Base-by-base conservation (phyloP, 2,329 filamentous ascomycete genomes). In the Colletotrichum incanum region DNA sequence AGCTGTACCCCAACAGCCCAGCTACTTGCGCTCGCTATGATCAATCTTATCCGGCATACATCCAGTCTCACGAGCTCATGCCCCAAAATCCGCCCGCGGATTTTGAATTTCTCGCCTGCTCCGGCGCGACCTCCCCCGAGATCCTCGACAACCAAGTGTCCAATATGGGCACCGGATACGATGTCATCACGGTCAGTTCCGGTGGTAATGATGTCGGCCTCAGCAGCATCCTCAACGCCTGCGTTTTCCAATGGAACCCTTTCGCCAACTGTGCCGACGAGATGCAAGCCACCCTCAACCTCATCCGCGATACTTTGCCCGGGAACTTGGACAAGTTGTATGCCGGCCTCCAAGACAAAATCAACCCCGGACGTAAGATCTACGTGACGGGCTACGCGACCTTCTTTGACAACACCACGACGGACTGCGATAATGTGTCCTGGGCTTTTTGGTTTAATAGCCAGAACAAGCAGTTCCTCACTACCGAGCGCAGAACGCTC, bases 191-290 rank as follows among this genome's bases (percentile, higher is more conserved):
- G 5, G 41, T 83, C 75, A 82, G 80, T 1, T 82, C 80, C 1
- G 81, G 81, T 31, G 82, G 82, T 2, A 84, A 84, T 58, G 81
- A 83, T 61, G 69, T 82, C 2, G 82, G 81, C 60, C 76, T 83
- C 8, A 66, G 73, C 31, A 64, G 12, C 11, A 66, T 74, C 49
- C 75, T 77, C 59, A 71, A 74, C 43, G 62, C 28, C 5, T 79
- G 78, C 66, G 63, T 79, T 52, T n/a, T 78, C 47, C 8, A 75
- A 34, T 60, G 74, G 2, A 60, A 60, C 39, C 77, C 50, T n/a
- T 18, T 63, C 16, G 68, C 68, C 67, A 73, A 76, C 23, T 39
- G 41, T 7, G 26, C 60, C 3, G 65, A 63, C 52, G 76, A 76
- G 61, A 78, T 79, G 2, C 56, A 76, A 52, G 64, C 73, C 4